Base-by-base conservation (phyloP, 441 rosid species). In the Lepidium campestre region DNA sequence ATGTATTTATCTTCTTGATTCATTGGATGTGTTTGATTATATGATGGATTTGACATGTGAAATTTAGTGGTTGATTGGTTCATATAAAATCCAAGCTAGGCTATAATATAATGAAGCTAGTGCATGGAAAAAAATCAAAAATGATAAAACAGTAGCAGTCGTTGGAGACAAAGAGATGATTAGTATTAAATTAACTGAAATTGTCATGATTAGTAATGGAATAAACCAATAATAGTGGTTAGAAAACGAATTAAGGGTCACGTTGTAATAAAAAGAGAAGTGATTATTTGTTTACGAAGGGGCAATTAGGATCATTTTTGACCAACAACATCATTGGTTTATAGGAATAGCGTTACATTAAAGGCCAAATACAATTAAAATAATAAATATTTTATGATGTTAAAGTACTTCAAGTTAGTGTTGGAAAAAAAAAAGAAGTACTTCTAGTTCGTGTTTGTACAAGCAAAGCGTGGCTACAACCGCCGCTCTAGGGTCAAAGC, bases 31-130 rank as follows among this genome's bases (percentile, higher is more conserved):
- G 75, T 45, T 52, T 31, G 41, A 35, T 54, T 54, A 5, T 39
- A 23, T 20, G 25, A 58, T 57, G 76, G 71, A 58, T 44, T 58
- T 23, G 36, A 59, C 76, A 72, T 66, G 76, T 72, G 76, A 65
- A 57, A 6, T 49, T 50, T 58, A 40, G 34, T 42, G 18, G 56
- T 58, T 52, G 66, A 65, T 42, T 67, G 32, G 72, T 46, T 53
- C 20, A 8, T 59, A 65, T 53, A 67, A 57, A 49, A 54, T 14
- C 11, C 42, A 45, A 25, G 34, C 19, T 56, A 20, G 2, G 42
- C 29, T n/a, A 35, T 18, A 49, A 53, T 53, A 20, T 25, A 50
- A 48, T 40, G 18, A 31, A 4, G 40, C 14, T 57, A 59, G 50
- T 29, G 10, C 20, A 37, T 48, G 17, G 13, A 46, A 35, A 37